Conservation (phyloP, 2,329 filamentous ascomycete species). For the Grosmannia serpens region DNA sequence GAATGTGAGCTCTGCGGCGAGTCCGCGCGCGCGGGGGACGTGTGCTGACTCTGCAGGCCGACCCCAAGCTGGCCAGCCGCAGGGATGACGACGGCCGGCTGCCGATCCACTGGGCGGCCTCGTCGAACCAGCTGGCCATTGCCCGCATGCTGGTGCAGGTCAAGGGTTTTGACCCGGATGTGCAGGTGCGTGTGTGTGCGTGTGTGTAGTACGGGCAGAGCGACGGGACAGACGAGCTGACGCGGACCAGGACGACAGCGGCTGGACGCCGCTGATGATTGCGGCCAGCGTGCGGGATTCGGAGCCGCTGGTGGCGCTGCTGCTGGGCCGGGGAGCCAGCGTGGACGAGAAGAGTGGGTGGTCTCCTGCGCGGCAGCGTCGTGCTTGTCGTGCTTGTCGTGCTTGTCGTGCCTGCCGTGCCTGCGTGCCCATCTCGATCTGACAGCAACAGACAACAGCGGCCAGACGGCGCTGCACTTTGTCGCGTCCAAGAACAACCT, state of each 20-base stretch:
- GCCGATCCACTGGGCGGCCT: slow-evolving; percentile 88
- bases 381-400: no score
- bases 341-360: slow-evolving; percentile 57
- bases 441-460: slow-evolving; percentile 42
- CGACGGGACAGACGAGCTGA: background rate
- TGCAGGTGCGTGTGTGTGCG: slow-evolving; percentile 44
- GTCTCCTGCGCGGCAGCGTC: no score
- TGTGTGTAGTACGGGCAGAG: background rate
- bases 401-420: no score
- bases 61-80: slow-evolving; percentile 60
- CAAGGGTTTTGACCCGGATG: slow-evolving; percentile 72
- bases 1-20: slow-evolving; percentile 34
- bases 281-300: slow-evolving; percentile 62
- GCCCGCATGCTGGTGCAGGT: slow-evolving; percentile 58
- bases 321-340: slow-evolving; percentile 60
- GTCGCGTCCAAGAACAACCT: slow-evolving; percentile 82
- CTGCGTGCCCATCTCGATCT: slow-evolving; percentile 3
- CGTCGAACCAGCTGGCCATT: slow-evolving; percentile 68
- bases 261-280: slow-evolving; percentile 82
- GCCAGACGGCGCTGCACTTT: slow-evolving; percentile 85
- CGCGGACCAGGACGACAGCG: slow-evolving; percentile 52
- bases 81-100: slow-evolving; percentile 82
- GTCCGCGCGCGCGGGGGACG: background rate
- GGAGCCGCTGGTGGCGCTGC: slow-evolving; percentile 54
- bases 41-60: slow-evolving; percentile 39